Percentiles rank a stretch among this genome's conserved stretches.
Conservation (phyloP, 108 stramenopile species). For the Stephanodiscus triporus region DNA sequence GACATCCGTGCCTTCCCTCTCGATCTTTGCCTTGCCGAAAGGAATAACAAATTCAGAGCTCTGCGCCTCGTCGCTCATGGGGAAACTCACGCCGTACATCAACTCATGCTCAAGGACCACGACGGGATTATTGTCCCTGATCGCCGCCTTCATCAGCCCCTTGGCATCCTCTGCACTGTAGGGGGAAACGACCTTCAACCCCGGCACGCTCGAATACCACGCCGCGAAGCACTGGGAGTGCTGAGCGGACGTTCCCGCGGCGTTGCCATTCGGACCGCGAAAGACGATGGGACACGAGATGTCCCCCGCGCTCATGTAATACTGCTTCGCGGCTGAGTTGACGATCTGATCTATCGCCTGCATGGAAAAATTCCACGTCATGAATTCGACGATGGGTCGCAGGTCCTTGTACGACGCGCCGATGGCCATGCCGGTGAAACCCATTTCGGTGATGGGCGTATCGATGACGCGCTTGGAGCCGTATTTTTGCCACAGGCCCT, state of each 20-base stretch:
- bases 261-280: conserved; percentile 98
- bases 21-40: conserved; percentile 92
- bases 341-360: conserved; percentile 99
- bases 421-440: conserved; percentile 95
- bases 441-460: conserved; percentile 99
- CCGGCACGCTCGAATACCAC: conserved; percentile 93
- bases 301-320: conserved; percentile 98
- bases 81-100: conserved; percentile 95
- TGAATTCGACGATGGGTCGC: conserved; percentile 97
- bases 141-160: conserved; percentile 99
- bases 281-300: conserved; percentile 97
- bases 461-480: conserved; percentile 98
- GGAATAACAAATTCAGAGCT: conserved; percentile 90
- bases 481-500: conserved; percentile 97
- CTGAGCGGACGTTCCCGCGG: conserved; percentile 98
- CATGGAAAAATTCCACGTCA: conserved; percentile 99
- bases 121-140: conserved; percentile 99
- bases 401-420: conserved; percentile 96
- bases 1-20: conserved; percentile 93
- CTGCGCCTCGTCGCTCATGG: conserved; percentile 93
- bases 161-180: conserved; percentile 97
- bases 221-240: conserved; percentile 99
- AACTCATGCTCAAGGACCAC: conserved; percentile 98
- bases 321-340: conserved; percentile 98
- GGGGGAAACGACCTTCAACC: conserved; percentile 96